These are phyloP conservation scores for Aspergillus homomorphus DNA, from an alignment of 495 filamentous ascomycete genomes.

Conservation along the genomic window DNA sequence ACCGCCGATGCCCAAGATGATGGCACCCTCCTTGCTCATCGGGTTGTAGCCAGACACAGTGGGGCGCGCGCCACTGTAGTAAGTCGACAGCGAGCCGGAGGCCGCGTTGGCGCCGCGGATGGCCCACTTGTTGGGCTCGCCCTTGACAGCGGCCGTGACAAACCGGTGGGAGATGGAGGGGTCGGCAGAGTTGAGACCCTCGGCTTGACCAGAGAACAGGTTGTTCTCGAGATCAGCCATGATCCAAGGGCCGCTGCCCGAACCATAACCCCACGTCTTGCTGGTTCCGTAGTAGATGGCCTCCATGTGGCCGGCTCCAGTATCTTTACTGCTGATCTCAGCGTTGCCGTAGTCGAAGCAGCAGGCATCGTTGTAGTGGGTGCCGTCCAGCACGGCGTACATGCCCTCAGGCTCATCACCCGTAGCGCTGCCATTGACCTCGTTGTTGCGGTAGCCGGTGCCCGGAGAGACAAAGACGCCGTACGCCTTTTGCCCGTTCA, in stretches of 20 bases:
- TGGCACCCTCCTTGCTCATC: conserved; percentile 59
- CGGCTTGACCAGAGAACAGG: conserved; percentile 49
- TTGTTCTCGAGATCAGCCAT: conserved; percentile 62
- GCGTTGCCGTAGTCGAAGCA: conserved; percentile 64
- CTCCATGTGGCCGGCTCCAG: conserved; percentile 59
- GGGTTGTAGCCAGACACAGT: conserved; percentile 51
- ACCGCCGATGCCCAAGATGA: conserved; percentile 58
- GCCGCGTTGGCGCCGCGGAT: conserved; percentile 53
- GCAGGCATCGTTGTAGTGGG: conserved; percentile 55
- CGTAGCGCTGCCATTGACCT: conserved; percentile 46
- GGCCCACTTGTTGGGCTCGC: conserved; percentile 48
- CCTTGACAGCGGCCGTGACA: conserved; percentile 52
- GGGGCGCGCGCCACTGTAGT: conserved; percentile 52
- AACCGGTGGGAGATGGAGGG: conserved; percentile 50
- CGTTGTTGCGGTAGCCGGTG: conserved; percentile 55
- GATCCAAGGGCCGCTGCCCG: conserved; percentile 56
- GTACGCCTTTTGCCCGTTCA: conserved; percentile 58
- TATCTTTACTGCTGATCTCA: conserved; percentile 51
- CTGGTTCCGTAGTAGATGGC: conserved; percentile 55
- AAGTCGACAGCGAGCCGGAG: conserved; percentile 53
- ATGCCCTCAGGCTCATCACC: conserved; percentile 54
- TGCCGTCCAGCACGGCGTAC: conserved; percentile 59
- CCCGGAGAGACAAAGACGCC: conserved; percentile 56
- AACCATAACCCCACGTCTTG: conserved; percentile 48
- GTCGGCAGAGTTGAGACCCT: conserved; percentile 41